Percentiles rank a stretch among this genome's conserved stretches.
Conservation (phyloP, 441 rosid genomes). For the Gossypium gossypioides region DNA sequence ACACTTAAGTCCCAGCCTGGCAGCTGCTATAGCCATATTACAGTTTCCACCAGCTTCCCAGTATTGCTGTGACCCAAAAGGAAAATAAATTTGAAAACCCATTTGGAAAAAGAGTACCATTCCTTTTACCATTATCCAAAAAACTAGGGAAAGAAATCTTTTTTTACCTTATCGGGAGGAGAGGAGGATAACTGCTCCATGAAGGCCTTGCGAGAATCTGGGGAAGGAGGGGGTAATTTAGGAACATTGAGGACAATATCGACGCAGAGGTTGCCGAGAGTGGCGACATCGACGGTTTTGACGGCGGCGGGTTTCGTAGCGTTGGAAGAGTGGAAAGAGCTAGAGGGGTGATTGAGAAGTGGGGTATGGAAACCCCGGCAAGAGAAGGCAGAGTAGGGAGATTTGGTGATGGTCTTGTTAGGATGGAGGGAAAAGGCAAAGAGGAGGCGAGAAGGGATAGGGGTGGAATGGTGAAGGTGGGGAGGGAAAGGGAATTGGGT, state of each 20-base stretch:
- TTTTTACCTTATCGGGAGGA: constrained; percentile 74
- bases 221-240: constrained; percentile 59
- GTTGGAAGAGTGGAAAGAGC: constrained; percentile 15
- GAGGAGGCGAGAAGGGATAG: constrained; percentile 19
- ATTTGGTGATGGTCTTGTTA: neutral
- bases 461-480: constrained; percentile 10
- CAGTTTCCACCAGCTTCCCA: constrained; percentile 99
- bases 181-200: constrained; percentile 63
- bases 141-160: too few relatives aligned
- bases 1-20: constrained; percentile 79
- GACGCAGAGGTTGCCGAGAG: constrained; percentile 86
- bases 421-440: constrained; percentile 17
- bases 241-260: constrained; percentile 82
- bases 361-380: constrained; percentile 31
- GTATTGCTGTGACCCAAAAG: constrained; percentile 30
- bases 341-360: constrained; percentile 16
- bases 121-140: too few relatives aligned
- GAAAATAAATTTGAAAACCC: neutral
- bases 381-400: constrained; percentile 15
- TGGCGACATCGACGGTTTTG: constrained; percentile 66
- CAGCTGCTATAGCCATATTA: constrained; percentile 91
- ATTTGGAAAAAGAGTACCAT: too few relatives aligned
- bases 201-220: constrained; percentile 42
- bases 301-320: constrained; percentile 18
- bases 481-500: constrained; percentile 21